Evolutionary conservation across 176 grass and related monocot species (phyloP).

Genomic region (Areca catechu): DNA sequence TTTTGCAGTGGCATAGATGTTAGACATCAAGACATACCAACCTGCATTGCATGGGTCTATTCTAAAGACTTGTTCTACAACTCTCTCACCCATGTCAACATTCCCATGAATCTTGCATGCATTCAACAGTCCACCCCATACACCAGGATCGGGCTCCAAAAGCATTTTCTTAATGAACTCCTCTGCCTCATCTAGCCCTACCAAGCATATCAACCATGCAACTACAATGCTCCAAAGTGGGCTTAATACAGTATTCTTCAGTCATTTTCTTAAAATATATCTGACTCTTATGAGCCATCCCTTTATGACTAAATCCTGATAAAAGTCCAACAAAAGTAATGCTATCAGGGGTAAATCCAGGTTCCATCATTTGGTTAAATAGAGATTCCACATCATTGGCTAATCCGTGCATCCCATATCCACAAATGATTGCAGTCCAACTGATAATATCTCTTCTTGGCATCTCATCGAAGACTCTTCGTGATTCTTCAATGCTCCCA

Average conservation of each 20-base stretch:
- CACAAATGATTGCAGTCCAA: slow-evolving; percentile 5
- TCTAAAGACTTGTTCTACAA: not conserved
- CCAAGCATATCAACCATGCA: slow-evolving; percentile 10
- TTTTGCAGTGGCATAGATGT: not conserved
- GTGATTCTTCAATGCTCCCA: slow-evolving; percentile 3
- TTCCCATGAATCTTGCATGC: slow-evolving; percentile 7
- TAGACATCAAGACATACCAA: slow-evolving; percentile 8
- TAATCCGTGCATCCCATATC: slow-evolving; percentile 10
- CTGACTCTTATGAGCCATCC: too few relatives aligned
- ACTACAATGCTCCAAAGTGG: slow-evolving; percentile 5
- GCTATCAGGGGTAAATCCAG: too few relatives aligned
- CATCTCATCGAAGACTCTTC: not conserved
- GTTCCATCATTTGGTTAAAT: not conserved
- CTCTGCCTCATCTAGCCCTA: slow-evolving; percentile 7
- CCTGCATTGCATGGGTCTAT: slow-evolving; percentile 16
- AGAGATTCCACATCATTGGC: slow-evolving; percentile 1
- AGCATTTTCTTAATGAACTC: slow-evolving; percentile 3
- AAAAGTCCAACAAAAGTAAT: too few relatives aligned
- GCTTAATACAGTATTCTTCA: not conserved
- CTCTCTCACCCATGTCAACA: not conserved
- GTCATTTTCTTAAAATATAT: not conserved
- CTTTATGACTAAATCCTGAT: too few relatives aligned
- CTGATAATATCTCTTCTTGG: slow-evolving; percentile 8
- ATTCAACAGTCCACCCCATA: slow-evolving; percentile 9
- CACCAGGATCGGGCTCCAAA: not conserved